Base-by-base conservation (phyloP, 106 monocot species). In the Alisma plantagoaquatica region DNA sequence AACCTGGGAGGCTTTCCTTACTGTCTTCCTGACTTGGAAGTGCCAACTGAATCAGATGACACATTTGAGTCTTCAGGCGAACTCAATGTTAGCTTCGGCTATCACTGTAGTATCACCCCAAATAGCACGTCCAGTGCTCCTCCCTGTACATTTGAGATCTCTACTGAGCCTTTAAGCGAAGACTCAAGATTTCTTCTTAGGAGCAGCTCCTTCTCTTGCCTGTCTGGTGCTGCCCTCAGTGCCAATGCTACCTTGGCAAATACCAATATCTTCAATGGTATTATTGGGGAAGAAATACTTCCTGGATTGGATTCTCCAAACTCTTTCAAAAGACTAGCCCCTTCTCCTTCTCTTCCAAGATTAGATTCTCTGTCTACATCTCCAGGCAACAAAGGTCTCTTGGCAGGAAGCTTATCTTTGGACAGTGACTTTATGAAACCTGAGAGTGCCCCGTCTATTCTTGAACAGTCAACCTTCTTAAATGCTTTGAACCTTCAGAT, bases 171-270 rank as follows among this genome's bases (percentile, higher is more conserved):
- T 22, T 57, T 65, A 33, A 55, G 68, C 16, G 47, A 68, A 59
- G 66, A 67, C 18, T 61, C 63, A 20, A 66, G 33, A 6, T 61
- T 53, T 3, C 38, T 46, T n/a, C 57, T 64, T 22, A 92, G 76
- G 29, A 92, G 67, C 28, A 74, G 73, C 46, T 92, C 92, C 27
- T 92, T 92, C 62, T 78, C 92, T 61, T 74, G 86, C 30, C 63
- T 92, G 48, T 86, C 81, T 15, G 86, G 92, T 46, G 92, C 92
- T 48, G 92, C 92, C 2, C 81, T 92, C 23, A 92, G 92, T 49
- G 86, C 92, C 17, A 92, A 92, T 70, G 30, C 20, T 22, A 92
- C 92, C 14, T 59, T 92, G 41, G 78, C 78, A 54, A 92, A 92
- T 43, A 92, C 92, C 29, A 77, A 76, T 43, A 82, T 92, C 16